Conservation (phyloP, 768 basidiomycete genomes). For the Clavaria fumosa region DNA sequence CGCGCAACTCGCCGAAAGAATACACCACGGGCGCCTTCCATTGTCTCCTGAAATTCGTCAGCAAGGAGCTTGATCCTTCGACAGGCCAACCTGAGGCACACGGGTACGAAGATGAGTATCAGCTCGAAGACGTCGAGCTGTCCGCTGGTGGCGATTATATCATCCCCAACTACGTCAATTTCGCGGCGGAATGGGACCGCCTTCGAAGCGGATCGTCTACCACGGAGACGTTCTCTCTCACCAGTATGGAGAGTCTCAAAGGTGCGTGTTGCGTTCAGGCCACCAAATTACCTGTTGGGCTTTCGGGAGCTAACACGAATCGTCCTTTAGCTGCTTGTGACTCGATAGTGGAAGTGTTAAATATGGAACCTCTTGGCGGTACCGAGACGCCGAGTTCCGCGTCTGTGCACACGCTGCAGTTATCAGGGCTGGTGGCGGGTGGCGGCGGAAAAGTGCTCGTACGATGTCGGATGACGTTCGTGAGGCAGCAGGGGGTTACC, state of each 20-base stretch:
- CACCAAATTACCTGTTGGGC: constrained; percentile 3
- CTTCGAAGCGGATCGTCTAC: constrained; percentile 59
- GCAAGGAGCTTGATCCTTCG: constrained; percentile 93
- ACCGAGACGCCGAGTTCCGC: constrained; percentile 67
- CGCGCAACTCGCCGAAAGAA: constrained; percentile 58
- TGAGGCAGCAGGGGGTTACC: constrained; percentile 80
- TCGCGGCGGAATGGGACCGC: constrained; percentile 91
- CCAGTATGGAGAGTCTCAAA: constrained; percentile 86
- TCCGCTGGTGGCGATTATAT: constrained; percentile 90
- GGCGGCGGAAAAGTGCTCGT: constrained; percentile 95
- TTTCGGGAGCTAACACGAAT: too few relatives aligned
- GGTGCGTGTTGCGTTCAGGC: constrained; percentile 34
- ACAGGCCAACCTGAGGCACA: constrained; percentile 94
- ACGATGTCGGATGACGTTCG: constrained; percentile 91
- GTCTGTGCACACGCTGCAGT: constrained; percentile 85
- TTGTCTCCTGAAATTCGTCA: constrained; percentile 86
- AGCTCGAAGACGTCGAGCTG: constrained; percentile 89
- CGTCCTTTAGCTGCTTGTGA: constrained; percentile 70
- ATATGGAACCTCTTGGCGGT: constrained; percentile 94
- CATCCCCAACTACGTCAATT: constrained; percentile 85
- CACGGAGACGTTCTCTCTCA: constrained; percentile 88
- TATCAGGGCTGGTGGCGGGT: constrained; percentile 81
- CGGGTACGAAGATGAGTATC: constrained; percentile 99
- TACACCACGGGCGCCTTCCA: constrained; percentile 78
- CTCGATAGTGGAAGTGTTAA: constrained; percentile 88